Conservation (phyloP, 768 basidiomycete genomes). For the Lactifluus echinatus region DNA sequence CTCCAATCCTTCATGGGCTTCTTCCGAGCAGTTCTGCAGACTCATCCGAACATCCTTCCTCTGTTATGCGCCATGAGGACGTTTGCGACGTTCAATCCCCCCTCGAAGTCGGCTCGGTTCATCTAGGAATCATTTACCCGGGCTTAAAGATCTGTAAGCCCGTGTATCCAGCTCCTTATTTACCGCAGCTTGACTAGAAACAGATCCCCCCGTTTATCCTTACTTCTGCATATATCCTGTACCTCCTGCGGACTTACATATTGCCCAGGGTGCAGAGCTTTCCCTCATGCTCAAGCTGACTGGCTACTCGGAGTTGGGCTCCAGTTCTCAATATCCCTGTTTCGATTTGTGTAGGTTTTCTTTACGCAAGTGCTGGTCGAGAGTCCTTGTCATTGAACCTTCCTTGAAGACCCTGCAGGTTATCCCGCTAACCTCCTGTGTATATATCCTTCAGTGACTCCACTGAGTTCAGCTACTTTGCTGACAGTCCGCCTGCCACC, state of each 20-base stretch:
- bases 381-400: background rate
- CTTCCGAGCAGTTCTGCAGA: background rate
- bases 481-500: background rate
- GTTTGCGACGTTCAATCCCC: background rate
- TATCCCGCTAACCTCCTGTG: slow-evolving; percentile 5
- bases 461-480: background rate
- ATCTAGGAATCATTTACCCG: slow-evolving; percentile 2
- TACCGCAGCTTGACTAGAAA: background rate
- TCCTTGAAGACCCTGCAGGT: slow-evolving; percentile 3
- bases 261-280: slow-evolving; percentile 7
- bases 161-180: background rate
- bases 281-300: slow-evolving; percentile 21
- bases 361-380: background rate
- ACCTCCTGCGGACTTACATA: background rate
- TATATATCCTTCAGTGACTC: slow-evolving; percentile 1
- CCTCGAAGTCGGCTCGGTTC: background rate
- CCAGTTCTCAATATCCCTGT: slow-evolving; percentile 5
- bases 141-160: slow-evolving; percentile 7
- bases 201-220: slow-evolving; percentile 18
- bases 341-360: slow-evolving; percentile 9
- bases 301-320: background rate
- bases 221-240: slow-evolving; percentile 2
- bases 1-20: background rate
- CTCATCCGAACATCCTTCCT: background rate
- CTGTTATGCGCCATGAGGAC: background rate